A percentile compares a stretch with the other conserved stretches of the same genome.
Conservation (phyloP, 108 stramenopile genomes). For the Craspedostauros australis region DNA sequence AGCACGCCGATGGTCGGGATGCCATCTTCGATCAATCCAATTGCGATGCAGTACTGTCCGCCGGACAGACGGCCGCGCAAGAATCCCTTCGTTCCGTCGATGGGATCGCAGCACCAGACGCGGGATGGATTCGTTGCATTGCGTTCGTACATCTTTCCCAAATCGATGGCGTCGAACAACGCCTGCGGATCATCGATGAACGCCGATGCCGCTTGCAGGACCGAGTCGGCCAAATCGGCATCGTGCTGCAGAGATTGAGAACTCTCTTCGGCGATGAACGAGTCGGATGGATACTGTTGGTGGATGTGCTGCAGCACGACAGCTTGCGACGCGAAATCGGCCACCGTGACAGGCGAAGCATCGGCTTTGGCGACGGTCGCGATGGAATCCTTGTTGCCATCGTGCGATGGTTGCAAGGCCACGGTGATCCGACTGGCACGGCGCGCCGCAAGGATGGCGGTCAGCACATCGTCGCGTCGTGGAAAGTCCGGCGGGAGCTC, state of each 20-base stretch:
- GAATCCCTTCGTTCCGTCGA: conserved; percentile 91
- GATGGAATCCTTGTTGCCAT: conserved; percentile 2
- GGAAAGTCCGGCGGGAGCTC: no score
- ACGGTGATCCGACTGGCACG: no score
- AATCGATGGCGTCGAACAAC: conserved; percentile 34
- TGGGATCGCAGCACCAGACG: conserved; percentile 82
- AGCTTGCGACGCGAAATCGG: conserved; percentile 59
- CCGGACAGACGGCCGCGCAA: conserved; percentile 47
- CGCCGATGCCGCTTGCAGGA: neutral
- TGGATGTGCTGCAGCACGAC: conserved; percentile 33
- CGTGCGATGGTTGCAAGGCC: no score
- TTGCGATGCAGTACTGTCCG: conserved; percentile 71
- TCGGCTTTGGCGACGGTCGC: conserved; percentile 39
- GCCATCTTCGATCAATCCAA: conserved; percentile 63
- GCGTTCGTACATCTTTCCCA: conserved; percentile 20
- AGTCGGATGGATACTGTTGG: conserved; percentile 28
- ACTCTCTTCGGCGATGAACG: conserved; percentile 60
- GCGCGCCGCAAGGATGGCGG: no score
- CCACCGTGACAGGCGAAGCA: conserved; percentile 57
- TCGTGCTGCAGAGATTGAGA: conserved; percentile 12
- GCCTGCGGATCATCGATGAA: neutral
- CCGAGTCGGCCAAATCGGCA: neutral
- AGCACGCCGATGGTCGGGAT: conserved; percentile 64
- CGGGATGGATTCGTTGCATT: conserved; percentile 6
- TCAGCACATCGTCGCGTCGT: no score